Conservation (phyloP, 2,329 filamentous ascomycete genomes). For the Colletotrichum brevisporum region DNA sequence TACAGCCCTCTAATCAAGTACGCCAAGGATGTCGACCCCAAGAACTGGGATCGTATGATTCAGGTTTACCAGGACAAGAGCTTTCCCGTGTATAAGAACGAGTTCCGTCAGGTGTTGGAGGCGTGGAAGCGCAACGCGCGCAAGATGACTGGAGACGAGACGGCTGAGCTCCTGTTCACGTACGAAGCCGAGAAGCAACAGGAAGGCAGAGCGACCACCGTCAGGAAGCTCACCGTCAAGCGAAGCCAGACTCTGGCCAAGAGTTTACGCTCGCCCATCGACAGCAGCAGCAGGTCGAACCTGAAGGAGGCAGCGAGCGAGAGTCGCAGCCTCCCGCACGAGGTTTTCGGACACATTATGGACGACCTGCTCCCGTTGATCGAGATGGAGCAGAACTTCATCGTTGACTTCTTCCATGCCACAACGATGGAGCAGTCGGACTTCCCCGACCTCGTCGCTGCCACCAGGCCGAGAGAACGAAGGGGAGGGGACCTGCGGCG, state of each 20-base stretch:
- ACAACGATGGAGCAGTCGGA: conserved; percentile 86
- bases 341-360: conserved; percentile 84
- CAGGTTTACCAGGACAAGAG: conserved; percentile 85
- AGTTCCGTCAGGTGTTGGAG: conserved; percentile 83
- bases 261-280: conserved; percentile 77
- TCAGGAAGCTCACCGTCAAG: conserved; percentile 93
- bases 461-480: conserved; percentile 76
- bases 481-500: conserved; percentile 80
- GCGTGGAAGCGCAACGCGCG: conserved; percentile 85
- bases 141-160: conserved; percentile 82
- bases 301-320: conserved; percentile 73
- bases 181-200: conserved; percentile 87
- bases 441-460: conserved; percentile 84
- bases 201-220: conserved; percentile 81
- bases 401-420: conserved; percentile 97
- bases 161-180: conserved; percentile 86
- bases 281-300: conserved; percentile 65
- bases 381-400: conserved; percentile 95
- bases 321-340: conserved; percentile 80
- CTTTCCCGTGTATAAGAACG: conserved; percentile 82
- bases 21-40: conserved; percentile 83
- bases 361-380: conserved; percentile 88
- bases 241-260: conserved; percentile 89
- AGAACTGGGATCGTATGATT: conserved; percentile 86
- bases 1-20: conserved; percentile 92